phyloP scores from a whole-genome alignment of 345 rosid species.

The Adansonia digitata region DNA sequence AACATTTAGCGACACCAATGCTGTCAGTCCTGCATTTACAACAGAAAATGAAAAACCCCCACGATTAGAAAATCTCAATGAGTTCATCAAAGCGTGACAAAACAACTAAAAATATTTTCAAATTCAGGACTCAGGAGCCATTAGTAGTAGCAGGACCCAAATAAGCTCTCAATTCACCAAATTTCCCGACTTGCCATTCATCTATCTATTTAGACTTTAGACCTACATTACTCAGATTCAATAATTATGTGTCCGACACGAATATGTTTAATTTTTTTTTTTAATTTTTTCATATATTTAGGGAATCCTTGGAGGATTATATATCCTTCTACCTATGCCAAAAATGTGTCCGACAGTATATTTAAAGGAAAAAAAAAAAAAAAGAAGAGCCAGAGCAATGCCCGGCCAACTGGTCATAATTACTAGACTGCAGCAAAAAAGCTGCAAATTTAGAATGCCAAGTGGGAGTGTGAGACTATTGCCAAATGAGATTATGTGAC shows the following conservation, averaged over 20 bases:
- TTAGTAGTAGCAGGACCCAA: not conserved
- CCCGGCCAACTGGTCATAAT: not conserved
- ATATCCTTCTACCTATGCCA: too few relatives aligned
- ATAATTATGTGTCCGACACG: too few relatives aligned
- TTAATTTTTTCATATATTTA: too few relatives aligned
- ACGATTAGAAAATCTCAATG: not conserved
- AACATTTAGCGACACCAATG: slow-evolving; percentile 44
- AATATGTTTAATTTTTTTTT: too few relatives aligned
- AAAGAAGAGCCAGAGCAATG: too few relatives aligned
- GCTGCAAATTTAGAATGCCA: not conserved
- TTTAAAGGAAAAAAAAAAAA: too few relatives aligned
- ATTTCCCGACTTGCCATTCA: not conserved
- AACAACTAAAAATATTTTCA: not conserved
- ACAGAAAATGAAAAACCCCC: not conserved
- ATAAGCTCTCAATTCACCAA: not conserved
- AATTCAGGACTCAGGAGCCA: not conserved
- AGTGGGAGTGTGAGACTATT: not conserved
- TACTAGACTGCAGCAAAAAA: not conserved
- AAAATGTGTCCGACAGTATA: too few relatives aligned
- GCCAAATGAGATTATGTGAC: not conserved
- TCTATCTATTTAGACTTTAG: not conserved
- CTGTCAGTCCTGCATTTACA: slow-evolving; percentile 42
- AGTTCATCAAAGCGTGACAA: not conserved
- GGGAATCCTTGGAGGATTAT: too few relatives aligned
- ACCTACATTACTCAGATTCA: too few relatives aligned